Percentiles rank a stretch among this genome's conserved stretches.
Conservation (phyloP, 805 yeast genomes). For the Schwanniomyces vanrijiae region DNA sequence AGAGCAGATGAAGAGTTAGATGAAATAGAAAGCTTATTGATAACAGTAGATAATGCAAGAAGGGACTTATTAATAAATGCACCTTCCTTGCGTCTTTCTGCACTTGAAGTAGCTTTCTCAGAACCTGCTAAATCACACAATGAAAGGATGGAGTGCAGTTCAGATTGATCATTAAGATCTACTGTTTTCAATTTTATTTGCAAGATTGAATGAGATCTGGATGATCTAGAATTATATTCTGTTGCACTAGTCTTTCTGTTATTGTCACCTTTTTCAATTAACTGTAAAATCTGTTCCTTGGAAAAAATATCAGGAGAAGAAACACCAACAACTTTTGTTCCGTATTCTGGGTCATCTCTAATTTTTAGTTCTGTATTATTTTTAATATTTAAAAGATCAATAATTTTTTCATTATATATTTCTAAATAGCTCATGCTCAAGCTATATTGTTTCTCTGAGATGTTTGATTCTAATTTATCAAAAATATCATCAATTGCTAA, state of each 20-base stretch:
- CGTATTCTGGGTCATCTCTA: slow-evolving; percentile 71
- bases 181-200: slow-evolving; percentile 57
- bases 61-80: slow-evolving; percentile 89
- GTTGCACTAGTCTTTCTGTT: slow-evolving; percentile 83
- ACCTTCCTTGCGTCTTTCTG: slow-evolving; percentile 90
- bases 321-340: slow-evolving; percentile 75
- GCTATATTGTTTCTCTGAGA: slow-evolving; percentile 31
- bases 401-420: slow-evolving; percentile 84
- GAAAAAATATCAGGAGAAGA: slow-evolving; percentile 57
- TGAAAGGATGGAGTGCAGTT: slow-evolving; percentile 62
- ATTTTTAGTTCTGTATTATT: slow-evolving; percentile 59
- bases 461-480: slow-evolving; percentile 35
- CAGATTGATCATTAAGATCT: slow-evolving; percentile 38
- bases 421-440: slow-evolving; percentile 75
- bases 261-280: slow-evolving; percentile 68
- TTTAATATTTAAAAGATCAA: slow-evolving; percentile 60
- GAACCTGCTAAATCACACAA: slow-evolving; percentile 96
- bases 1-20: slow-evolving; percentile 14
- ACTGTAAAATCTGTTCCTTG: slow-evolving; percentile 58
- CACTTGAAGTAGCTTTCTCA: slow-evolving; percentile 75
- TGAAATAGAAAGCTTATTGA: slow-evolving; percentile 64
- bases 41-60: slow-evolving; percentile 89
- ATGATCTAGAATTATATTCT: slow-evolving; percentile 82
- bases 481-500: slow-evolving; percentile 64
- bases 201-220: slow-evolving; percentile 90